Conservation (phyloP, 2,329 filamentous ascomycete genomes). For the Zymoseptoria passerinii region DNA sequence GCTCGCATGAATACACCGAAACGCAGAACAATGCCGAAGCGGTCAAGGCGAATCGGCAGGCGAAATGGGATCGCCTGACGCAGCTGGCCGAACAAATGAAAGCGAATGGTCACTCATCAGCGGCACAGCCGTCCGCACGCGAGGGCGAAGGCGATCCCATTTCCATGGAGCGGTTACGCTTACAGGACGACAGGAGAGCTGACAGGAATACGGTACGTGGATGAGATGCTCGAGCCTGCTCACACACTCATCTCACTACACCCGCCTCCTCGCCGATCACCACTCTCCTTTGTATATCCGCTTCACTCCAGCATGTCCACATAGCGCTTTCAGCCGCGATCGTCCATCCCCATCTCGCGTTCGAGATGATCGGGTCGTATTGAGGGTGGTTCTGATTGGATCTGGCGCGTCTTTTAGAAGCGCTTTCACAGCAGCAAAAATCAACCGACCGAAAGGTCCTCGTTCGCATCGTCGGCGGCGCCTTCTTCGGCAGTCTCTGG, state of each 20-base stretch:
- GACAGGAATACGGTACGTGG: conserved; percentile 32
- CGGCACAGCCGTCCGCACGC: conserved; percentile 30
- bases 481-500: conserved; percentile 6
- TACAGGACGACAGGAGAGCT: conserved; percentile 67
- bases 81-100: conserved; percentile 59
- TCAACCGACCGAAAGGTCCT: conserved; percentile 8
- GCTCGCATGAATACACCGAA: conserved; percentile 95
- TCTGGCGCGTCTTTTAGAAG: conserved; percentile 16
- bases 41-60: conserved; percentile 70
- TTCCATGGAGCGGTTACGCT: conserved; percentile 76
- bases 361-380: conserved; percentile 9
- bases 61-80: conserved; percentile 79
- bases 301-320: conserved; percentile 4
- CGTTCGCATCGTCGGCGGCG: conserved; percentile 6
- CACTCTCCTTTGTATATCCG: conserved; percentile 11
- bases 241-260: conserved; percentile 16
- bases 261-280: conserved; percentile 7
- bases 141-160: conserved; percentile 70
- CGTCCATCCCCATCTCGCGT: conserved; percentile 1
- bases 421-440: conserved; percentile 18
- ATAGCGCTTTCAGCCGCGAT: conserved; percentile 6
- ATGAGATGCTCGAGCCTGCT: conserved; percentile 17
- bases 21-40: conserved; percentile 87
- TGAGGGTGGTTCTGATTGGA: conserved; percentile 19
- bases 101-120: conserved; percentile 21